Percentiles rank a stretch among this genome's conserved stretches.
phyloP scores from a whole-genome alignment of 208 protist genomes.

The Zelonia costaricensis region DNA sequence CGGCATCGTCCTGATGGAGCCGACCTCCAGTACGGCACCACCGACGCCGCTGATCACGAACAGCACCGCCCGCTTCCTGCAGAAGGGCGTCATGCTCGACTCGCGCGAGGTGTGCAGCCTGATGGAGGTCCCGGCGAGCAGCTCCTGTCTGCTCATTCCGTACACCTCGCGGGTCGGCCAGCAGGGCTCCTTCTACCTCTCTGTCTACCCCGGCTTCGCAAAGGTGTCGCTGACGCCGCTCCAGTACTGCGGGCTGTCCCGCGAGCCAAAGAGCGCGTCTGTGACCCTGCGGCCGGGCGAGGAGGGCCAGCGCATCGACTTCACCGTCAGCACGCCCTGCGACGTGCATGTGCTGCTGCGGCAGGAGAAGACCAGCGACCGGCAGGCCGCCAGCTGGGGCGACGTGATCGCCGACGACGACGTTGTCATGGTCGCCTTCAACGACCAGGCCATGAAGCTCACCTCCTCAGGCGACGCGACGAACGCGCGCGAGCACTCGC shows the following conservation, averaged over 20 bases:
- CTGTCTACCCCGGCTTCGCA: conserved; percentile 79
- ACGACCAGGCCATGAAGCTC: conserved; percentile 57
- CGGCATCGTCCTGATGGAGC: conserved; percentile 72
- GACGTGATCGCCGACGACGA: conserved; percentile 71
- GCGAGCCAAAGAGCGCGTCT: conserved; percentile 37
- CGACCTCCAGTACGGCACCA: conserved; percentile 40
- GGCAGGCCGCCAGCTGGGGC: conserved; percentile 26
- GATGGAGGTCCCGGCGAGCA: conserved; percentile 69
- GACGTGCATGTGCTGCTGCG: conserved; percentile 82
- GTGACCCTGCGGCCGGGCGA: conserved; percentile 52
- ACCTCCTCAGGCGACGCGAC: conserved; percentile 60
- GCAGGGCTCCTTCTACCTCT: conserved; percentile 66
- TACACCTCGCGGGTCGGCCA: conserved; percentile 75
- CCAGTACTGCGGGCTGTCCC: conserved; percentile 64
- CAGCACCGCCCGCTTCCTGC: conserved; percentile 76
- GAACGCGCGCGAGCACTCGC: conserved; percentile 83
- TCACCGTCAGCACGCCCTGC: conserved; percentile 52
- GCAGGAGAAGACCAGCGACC: conserved; percentile 64
- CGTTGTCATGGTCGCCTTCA: conserved; percentile 62
- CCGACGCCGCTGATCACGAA: conserved; percentile 80
- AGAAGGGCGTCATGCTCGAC: conserved; percentile 89
- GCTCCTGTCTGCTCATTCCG: conserved; percentile 76
- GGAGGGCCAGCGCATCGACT: conserved; percentile 55
- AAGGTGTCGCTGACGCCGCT: conserved; percentile 76
- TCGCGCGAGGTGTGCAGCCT: conserved; percentile 79